Base-by-base conservation (phyloP, 306 rosid genomes). In the Geum urbanum region DNA sequence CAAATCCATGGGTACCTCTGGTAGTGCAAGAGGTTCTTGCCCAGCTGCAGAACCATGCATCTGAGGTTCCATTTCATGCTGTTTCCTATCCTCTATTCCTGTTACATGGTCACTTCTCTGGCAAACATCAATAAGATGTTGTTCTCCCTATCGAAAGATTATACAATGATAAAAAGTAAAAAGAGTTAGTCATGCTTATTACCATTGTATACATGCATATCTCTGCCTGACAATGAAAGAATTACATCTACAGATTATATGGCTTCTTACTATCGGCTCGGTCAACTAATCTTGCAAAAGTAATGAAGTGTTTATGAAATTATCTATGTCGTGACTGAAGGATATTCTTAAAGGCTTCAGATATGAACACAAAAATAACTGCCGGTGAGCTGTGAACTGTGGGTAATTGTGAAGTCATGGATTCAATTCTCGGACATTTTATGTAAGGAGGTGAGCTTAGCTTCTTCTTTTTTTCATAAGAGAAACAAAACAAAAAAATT, bases 11-110 rank as follows among this genome's bases (percentile, higher is more conserved):
- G 85, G 76, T 50, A 74, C 82, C 56, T 81, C 84, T 47, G 59
- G 71, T 76, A 74, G 75, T 65, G 81, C 16, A 78, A 68, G 77
- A 73, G 91, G 80, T 60, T 81, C 88, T 78, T 75, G 79, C 61
- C 16, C 82, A 76, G 46, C 55, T 46, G 67, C 63, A 78, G 77
- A 76, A 62, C 75, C 72, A 65, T 86, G 77, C 75, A 87, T 78
- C 19, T 70, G 60, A 61, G 76, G 65, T 72, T 80, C 89, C 24
- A 78, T 72, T 74, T 83, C 89, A 60, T 80, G 84, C 57, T 81
- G 63, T 63, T 82, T 77, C 67, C 73, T 80, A 69, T 85, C 89
- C 46, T 71, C 82, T 75, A 77, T 72, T 27, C 72, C 84, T n/a
- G 67, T 81, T 72, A 45, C 45, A 58, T 69, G 74, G 35, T 78